Base-by-base conservation (phyloP, 129 eudicot genomes). In the Cynara cardunculus region DNA sequence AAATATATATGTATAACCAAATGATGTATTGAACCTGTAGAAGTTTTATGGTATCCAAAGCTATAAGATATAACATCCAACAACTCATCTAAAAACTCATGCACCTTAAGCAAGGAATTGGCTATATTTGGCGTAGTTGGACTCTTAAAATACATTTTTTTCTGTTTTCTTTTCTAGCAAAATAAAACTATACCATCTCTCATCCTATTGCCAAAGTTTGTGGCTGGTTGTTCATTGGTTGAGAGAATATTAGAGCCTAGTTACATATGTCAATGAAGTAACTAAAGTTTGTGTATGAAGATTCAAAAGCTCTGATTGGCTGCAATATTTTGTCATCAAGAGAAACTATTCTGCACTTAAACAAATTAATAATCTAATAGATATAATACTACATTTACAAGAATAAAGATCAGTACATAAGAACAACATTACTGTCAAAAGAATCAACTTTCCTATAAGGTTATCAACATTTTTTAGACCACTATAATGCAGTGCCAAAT, bases 261-360 rank as follows among this genome's bases (percentile, higher is more conserved):
- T 31, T 62, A 62, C 72, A 62, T 62, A 76, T 34, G 59, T 34
- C 32, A 61, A 62, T 34, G 71, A 76, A 76, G 71, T 59, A 64
- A n/a, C 21, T 34, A 76, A 32, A 31, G 27, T 34, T 24, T 9
- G 4, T 41, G 39, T 22, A 76, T 31, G 56, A 76, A 62, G 65
- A 25, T 32, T 76, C 34, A 62, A 21, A 30, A 56, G 80, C 61
- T 61, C 59, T 32, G 41, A 61, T 61, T 76, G 80, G 13, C 28
- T 32, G 41, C 32, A 76, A 76, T 8, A 24, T 64, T 19, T 21
- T 64, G 27, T 7, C 2, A 76, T 61, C 72, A 76, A 21, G 59
- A 56, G 59, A 21, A 24, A 74, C 18, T 14, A 74, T 32, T 76
- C 72, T 62, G 59, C n/a, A 62, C 6, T 31, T 76, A 34, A 72